A percentile compares a stretch with the other conserved stretches of the same genome.
Evolutionary conservation across 306 rosid genomes (phyloP).

Genomic region (Citrullus mucosospermus): DNA sequence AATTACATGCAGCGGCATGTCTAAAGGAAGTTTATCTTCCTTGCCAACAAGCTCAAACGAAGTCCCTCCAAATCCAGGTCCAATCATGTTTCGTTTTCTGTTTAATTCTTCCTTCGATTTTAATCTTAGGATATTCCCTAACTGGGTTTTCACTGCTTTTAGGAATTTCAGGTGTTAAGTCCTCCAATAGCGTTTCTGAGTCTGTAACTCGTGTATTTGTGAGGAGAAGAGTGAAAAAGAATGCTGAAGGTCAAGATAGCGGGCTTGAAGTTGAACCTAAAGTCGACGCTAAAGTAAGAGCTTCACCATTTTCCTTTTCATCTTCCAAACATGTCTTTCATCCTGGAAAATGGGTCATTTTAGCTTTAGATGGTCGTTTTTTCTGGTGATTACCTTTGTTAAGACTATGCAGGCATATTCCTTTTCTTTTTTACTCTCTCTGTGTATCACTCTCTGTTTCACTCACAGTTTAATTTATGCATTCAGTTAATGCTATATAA

Average conservation of each 20-base stretch:
- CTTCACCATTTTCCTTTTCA: background rate
- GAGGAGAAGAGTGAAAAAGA: constrained; percentile 45
- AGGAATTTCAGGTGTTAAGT: constrained; percentile 15
- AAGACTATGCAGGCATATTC: background rate
- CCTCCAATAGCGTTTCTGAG: constrained; percentile 22
- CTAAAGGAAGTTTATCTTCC: background rate
- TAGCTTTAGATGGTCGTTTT: background rate
- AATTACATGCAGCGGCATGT: background rate
- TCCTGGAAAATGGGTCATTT: background rate
- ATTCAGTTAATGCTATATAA: background rate
- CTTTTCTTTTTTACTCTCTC: background rate
- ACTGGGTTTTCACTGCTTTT: background rate
- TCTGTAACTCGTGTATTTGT: constrained; percentile 48
- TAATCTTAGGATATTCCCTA: background rate
- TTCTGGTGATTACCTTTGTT: background rate
- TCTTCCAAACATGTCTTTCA: background rate
- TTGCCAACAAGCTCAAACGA: background rate
- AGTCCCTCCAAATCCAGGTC: background rate
- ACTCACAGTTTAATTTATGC: background rate
- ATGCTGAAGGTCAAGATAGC: constrained; percentile 5
- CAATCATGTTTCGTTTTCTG: background rate
- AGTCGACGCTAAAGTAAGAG: constrained; percentile 21
- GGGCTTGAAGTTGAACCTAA: constrained; percentile 9
- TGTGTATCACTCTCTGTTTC: background rate
- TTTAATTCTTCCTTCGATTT: background rate